Evolutionary conservation across 768 basidiomycete species (phyloP).

Genomic region (Russula brevipes): DNA sequence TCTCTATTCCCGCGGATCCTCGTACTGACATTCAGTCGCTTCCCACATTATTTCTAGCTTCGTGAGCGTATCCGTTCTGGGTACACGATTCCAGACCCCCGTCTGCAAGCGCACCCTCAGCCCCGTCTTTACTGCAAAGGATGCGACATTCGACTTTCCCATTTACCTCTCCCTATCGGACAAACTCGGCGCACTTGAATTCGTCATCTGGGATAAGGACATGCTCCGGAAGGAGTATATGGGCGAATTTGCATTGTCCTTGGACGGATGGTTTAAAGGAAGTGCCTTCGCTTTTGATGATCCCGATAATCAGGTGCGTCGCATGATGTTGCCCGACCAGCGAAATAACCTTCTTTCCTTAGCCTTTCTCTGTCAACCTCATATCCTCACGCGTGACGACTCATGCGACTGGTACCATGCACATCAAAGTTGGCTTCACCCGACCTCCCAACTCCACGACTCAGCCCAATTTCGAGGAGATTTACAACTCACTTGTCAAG

Average conservation of each 20-base stretch:
- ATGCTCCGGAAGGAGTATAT: constrained; percentile 87
- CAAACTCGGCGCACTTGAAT: constrained; percentile 67
- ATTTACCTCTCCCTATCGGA: constrained; percentile 74
- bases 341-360: constrained; percentile 1
- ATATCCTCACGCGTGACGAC: constrained; percentile 45
- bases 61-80: constrained; percentile 60
- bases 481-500: constrained; percentile 60
- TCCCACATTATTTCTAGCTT: constrained; percentile 41
- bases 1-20: neutral
- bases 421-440: constrained; percentile 59
- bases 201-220: constrained; percentile 94
- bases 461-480: constrained; percentile 50
- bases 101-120: constrained; percentile 67
- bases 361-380: constrained; percentile 47
- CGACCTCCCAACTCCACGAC: constrained; percentile 38
- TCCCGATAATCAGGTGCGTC: constrained; percentile 59
- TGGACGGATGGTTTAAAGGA: constrained; percentile 78
- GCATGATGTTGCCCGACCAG: constrained; percentile 24
- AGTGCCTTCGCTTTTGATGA: constrained; percentile 53
- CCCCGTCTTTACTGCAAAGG: constrained; percentile 58
- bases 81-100: constrained; percentile 61
- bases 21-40: neutral
- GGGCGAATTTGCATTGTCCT: constrained; percentile 72
- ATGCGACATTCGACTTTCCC: constrained; percentile 87
- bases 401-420: constrained; percentile 47